Base-by-base conservation (phyloP, 2,329 filamentous ascomycete genomes). In the Byssochlamys sp. region DNA sequence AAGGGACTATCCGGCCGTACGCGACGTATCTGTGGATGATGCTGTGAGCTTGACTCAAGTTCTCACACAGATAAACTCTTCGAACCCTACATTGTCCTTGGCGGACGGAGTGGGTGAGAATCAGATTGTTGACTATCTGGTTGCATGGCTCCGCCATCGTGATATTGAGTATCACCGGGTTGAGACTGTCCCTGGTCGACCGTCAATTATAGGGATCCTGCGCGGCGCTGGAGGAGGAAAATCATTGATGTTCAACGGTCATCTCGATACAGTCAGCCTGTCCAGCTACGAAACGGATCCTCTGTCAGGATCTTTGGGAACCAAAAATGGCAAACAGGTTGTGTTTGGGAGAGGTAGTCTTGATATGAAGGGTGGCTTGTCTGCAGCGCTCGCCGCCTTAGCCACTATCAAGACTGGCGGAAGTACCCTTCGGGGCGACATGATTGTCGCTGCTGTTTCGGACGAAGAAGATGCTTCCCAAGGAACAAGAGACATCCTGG, bases 401-500 rank as follows among this genome's bases (percentile, higher is more conserved):
- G 67, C 69, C 2, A 19, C 35, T 1, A 69, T 70, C 2, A 77
- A 76, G 52, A 65, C 65, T 11, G 66, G 61, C 19, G 60, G 63
- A 1, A 57, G 59, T 2, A 39, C 51, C 24, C 71, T 78, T 9
- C 64, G 69, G 0, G 81, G 81, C 2, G 77, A 83, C 53, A 73
- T 83, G 7, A 77, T 83, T 7, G 69, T 84, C 4, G 72, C 80
- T 0, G 80, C 76, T 1, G 81, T 83, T 2, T 77, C 80, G 0
- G 81, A 83, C 50, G 80, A 83, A 56, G 81, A 83, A 60, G 73
- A 73, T 49, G 65, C 69, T 3, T 81, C 78, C 28, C 77, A 78
- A 10, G 81, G 81, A 1, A 83, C 80, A 0, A 74, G 77, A 58
- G 72, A 82, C 48, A 60, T 83, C 0, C 64, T 83, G 0, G 69